Evolutionary conservation across 2,329 filamentous ascomycete species (phyloP).

Genomic region (Neopestalotiopsis sp.): DNA sequence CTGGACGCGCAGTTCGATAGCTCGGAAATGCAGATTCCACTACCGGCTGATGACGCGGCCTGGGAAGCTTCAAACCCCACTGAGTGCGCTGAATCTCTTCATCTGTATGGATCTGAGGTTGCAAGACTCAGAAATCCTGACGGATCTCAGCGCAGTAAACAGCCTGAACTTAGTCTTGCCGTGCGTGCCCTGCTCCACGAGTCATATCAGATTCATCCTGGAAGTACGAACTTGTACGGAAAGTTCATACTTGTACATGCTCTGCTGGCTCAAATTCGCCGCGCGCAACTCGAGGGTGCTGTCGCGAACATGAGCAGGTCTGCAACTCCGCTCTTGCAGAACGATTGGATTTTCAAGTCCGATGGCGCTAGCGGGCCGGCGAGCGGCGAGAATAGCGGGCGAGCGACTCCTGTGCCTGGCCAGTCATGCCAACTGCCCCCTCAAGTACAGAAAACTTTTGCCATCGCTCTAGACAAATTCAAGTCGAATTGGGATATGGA

Average conservation of each 20-base stretch:
- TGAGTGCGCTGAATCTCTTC: constrained; percentile 69
- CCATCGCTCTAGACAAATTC: constrained; percentile 71
- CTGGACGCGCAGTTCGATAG: constrained; percentile 65
- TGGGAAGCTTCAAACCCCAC: constrained; percentile 69
- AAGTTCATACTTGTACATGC: constrained; percentile 78
- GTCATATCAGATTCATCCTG: constrained; percentile 63
- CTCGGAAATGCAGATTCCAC: constrained; percentile 68
- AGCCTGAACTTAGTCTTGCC: constrained; percentile 67
- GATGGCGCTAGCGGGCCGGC: constrained; percentile 44
- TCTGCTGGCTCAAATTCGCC: constrained; percentile 64
- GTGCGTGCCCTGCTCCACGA: constrained; percentile 65
- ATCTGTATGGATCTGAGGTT: constrained; percentile 61
- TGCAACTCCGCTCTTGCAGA: constrained; percentile 61
- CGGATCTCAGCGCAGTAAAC: constrained; percentile 67
- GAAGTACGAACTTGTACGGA: constrained; percentile 72
- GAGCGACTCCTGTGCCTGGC: constrained; percentile 50
- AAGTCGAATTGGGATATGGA: constrained; percentile 75
- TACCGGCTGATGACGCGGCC: constrained; percentile 74
- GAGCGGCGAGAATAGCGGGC: constrained; percentile 51
- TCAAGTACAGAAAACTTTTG: constrained; percentile 52
- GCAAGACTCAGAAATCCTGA: constrained; percentile 63
- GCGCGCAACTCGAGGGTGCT: constrained; percentile 46
- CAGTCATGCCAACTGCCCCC: constrained; percentile 44
- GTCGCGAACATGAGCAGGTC: constrained; percentile 42
- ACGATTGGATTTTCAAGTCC: constrained; percentile 59